Evolutionary conservation across 441 rosid species (phyloP).

Genomic region (Geranium incanum): DNA sequence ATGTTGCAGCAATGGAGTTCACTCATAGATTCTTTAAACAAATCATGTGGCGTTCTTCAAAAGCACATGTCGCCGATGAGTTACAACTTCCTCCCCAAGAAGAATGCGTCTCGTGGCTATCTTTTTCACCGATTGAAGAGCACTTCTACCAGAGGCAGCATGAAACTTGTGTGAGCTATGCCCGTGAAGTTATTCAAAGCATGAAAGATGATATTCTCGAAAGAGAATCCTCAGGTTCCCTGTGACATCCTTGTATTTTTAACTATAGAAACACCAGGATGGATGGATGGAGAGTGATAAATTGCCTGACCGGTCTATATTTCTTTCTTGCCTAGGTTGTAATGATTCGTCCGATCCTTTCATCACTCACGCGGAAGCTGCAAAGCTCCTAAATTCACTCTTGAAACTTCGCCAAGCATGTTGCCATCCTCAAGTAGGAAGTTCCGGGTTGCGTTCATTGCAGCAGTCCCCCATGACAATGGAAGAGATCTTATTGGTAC

Average conservation of each 20-base stretch:
- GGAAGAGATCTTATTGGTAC: constrained; percentile 85
- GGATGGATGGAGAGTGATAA: constrained; percentile 10
- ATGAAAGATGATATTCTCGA: constrained; percentile 68
- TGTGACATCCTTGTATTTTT: constrained; percentile 23
- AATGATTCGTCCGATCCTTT: constrained; percentile 41
- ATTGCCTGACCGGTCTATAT: constrained; percentile 16
- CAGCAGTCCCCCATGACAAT: constrained; percentile 95
- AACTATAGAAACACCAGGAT: constrained; percentile 15
- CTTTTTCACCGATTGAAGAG: constrained; percentile 86
- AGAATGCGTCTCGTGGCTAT: constrained; percentile 82
- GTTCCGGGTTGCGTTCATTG: constrained; percentile 83
- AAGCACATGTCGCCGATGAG: constrained; percentile 84
- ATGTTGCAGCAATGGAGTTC: constrained; percentile 63
- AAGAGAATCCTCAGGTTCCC: constrained; percentile 58
- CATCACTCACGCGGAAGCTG: constrained; percentile 78
- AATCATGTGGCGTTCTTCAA: constrained; percentile 98
- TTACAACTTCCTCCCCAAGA: constrained; percentile 89
- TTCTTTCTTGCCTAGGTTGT: constrained; percentile 39
- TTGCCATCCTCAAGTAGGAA: constrained; percentile 99
- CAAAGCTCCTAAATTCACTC: constrained; percentile 80
- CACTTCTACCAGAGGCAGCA: constrained; percentile 96
- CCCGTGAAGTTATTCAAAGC: constrained; percentile 78
- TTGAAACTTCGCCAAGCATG: constrained; percentile 99
- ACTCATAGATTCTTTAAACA: constrained; percentile 66
- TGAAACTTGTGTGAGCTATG: constrained; percentile 87